Conservation (phyloP, 768 basidiomycete species). For the Leccinum uliginosum region DNA sequence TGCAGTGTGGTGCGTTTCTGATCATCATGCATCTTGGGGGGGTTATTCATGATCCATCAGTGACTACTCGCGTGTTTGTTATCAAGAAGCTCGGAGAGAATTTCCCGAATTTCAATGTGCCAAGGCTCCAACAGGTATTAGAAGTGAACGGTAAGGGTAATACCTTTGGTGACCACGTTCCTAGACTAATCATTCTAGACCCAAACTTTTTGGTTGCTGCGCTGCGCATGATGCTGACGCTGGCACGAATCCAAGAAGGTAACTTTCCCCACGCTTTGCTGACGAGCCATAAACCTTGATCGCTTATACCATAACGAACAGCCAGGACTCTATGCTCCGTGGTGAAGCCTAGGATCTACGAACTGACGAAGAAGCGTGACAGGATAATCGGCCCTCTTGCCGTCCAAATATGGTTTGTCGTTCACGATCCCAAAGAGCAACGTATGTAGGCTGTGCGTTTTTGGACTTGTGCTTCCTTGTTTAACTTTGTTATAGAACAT, state of each 20-base stretch:
- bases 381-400: conserved; percentile 18
- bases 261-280: background rate
- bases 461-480: background rate
- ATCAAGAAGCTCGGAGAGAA: background rate
- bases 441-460: conserved; percentile 1
- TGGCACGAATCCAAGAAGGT: conserved; percentile 18
- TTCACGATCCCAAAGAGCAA: conserved; percentile 5
- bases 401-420: conserved; percentile 15
- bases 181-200: conserved; percentile 1
- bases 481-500: conserved; percentile 2
- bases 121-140: conserved; percentile 14
- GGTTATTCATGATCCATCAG: background rate
- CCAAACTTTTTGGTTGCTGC: conserved; percentile 9
- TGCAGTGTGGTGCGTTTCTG: conserved; percentile 13
- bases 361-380: conserved; percentile 6
- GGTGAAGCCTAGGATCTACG: conserved; percentile 13
- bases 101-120: background rate
- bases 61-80: conserved; percentile 4
- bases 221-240: conserved; percentile 13
- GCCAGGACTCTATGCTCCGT: background rate
- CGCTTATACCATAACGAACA: background rate
- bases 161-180: background rate
- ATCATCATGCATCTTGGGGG: background rate
- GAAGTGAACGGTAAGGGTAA: conserved; percentile 8
- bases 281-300: background rate